Evolutionary conservation across 176 grass and related monocot genomes (phyloP).

Genomic region (Microstegium vimineum): DNA sequence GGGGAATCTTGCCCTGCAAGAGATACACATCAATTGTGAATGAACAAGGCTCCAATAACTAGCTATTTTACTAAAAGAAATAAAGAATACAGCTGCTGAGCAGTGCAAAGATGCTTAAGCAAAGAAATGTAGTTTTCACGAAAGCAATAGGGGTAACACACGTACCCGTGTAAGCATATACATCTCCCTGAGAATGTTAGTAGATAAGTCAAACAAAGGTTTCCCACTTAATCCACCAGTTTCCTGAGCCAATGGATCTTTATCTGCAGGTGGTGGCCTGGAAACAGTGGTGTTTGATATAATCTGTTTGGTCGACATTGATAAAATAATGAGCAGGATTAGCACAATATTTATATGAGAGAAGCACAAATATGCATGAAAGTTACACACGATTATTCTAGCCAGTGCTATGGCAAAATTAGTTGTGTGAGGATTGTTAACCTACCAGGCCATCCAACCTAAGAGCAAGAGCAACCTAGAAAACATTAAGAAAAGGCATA

Average conservation of each 20-base stretch:
- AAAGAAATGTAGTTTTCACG: background rate
- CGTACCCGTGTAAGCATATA: constrained; percentile 80
- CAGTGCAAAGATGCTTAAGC: constrained; percentile 20
- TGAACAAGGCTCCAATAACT: background rate
- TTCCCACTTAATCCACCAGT: constrained; percentile 94
- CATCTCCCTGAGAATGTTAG: constrained; percentile 81
- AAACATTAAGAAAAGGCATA: constrained; percentile 33
- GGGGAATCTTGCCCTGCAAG: constrained; percentile 88
- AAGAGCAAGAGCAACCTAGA: constrained; percentile 85
- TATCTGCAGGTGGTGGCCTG: constrained; percentile 61
- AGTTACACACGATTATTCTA: constrained; percentile 3
- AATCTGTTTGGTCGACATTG: constrained; percentile 42
- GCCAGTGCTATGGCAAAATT: background rate
- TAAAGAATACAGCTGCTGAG: constrained; percentile 2
- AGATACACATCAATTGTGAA: constrained; percentile 13
- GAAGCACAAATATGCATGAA: constrained; percentile 13
- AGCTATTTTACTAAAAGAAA: background rate
- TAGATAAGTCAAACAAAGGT: constrained; percentile 84
- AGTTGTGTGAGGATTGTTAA: background rate
- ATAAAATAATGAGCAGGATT: constrained; percentile 21
- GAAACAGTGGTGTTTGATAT: constrained; percentile 97
- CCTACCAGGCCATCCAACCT: constrained; percentile 93
- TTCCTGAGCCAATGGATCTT: constrained; percentile 71
- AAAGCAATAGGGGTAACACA: constrained; percentile 20
- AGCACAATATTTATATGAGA: background rate